Base-by-base conservation (phyloP, 495 filamentous ascomycete species). In the Aspergillus sparsus region DNA sequence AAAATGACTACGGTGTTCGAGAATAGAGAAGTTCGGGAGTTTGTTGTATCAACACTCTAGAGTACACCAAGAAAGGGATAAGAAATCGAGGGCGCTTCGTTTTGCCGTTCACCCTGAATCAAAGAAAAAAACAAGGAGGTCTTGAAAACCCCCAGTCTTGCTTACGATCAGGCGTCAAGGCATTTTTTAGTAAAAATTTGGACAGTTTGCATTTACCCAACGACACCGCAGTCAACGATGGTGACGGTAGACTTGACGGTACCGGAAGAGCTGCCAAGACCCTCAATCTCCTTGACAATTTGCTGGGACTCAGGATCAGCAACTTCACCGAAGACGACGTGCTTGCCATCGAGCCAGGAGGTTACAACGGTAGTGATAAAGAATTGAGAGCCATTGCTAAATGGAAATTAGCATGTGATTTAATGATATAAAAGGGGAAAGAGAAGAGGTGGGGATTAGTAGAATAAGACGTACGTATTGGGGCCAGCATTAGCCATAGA, bases 401-500 rank as follows among this genome's bases (percentile, higher is more conserved):
- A 51, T 7, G 21, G 6, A 34, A 34, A 47, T 46, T 54, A 45
- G 21, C 21, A 45, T 61, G 5, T 9, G 44, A 34, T 27, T 16
- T 12, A 13, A 42, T 56, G 15, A 58, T 55, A 10, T 16, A 33
- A 0, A 16, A 73, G 21, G 21, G 21, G 64, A 31, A 13, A 62
- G 10, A 16, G 33, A 3, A 7, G 10, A 36, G 35, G 16, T 31
- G 4, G 62, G 36, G 15, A 0, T 10, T 27, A 44, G 21, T 32
- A 18, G 39, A n/a, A 16, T 63, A 50, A 27, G 37, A 77, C 85
- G 69, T 83, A 92, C 92, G 91, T 70, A 74, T 83, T 77, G 63
- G 93, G 92, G 53, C 94, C 94, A 68, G 94, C 92, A 72, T 98
- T 98, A 60, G 94, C 94, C 94, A 98, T 98, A 71, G 89, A 93